Base-by-base conservation (phyloP, 495 filamentous ascomycete species). In the Penicillium ochrochloron region DNA sequence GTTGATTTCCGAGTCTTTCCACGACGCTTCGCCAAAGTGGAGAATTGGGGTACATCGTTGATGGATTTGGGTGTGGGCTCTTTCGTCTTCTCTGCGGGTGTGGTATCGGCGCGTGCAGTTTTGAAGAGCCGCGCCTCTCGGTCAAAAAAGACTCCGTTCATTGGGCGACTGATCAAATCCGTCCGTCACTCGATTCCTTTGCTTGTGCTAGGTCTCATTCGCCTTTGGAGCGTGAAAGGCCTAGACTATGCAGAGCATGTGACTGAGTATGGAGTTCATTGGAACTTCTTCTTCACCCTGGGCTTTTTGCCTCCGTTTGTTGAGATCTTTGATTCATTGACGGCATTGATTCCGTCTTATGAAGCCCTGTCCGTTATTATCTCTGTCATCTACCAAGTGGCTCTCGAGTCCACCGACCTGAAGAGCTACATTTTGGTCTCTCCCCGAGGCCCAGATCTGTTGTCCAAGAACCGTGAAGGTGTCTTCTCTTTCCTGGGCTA, bases 241-340 rank as follows among this genome's bases (percentile, higher is more conserved):
- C 80, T 97, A 25, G 93, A 97, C 71, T 98, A 98, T 72, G 93
- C 93, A 2, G 95, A 98, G 74, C 95, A 99, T 77, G 93, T 98
- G 39, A 94, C 92, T 2, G 95, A 99, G 68, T 99, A 99, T 69
- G 95, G 95, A 34, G 92, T 98, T 12, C 95, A 99, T 75, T 99
- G 95, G 95, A 99, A 99, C 75, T 99, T 99, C 76, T 99, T 99
- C 81, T 98, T 99, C 76, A 99, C 95, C 0, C 80, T 99, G 12
- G 94, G 88, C 5, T 86, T 97, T 29, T 77, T 99, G 35, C 92
- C 94, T 2, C 93, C 93, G 4, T 95, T 95, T 67, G 87, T 96
- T 57, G 94, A 94, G n/a, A 73, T 97, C 0, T 92, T 95, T 58
- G 90, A 94, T 64, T 86, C 89, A 0, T 58, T 82, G 52, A 78